Conservation (phyloP, 1,284 basidiomycete species). For the Ceratobasidium sp. region DNA sequence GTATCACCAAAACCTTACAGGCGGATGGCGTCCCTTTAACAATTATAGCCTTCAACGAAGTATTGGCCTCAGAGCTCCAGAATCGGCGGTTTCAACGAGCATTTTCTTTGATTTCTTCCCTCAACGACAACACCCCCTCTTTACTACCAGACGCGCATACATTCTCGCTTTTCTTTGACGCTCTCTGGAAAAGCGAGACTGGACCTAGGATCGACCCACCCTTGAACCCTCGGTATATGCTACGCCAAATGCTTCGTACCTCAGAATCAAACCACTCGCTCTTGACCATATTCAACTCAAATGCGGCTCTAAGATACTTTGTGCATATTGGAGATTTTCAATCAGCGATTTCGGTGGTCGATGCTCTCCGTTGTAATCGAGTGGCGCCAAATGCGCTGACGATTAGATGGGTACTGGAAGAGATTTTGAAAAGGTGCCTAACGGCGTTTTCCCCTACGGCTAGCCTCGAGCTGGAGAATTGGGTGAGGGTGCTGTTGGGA, state of each 20-base stretch:
- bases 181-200: conserved; percentile 39
- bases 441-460: conserved; percentile 27
- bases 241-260: neutral
- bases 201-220: conserved; percentile 6
- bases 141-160: conserved; percentile 26
- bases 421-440: conserved; percentile 30
- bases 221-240: neutral
- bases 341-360: conserved; percentile 2
- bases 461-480: conserved; percentile 15
- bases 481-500: conserved; percentile 17
- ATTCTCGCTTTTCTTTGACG: conserved; percentile 35
- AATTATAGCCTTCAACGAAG: conserved; percentile 17
- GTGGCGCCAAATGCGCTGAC: conserved; percentile 35
- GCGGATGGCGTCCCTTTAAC: conserved; percentile 14
- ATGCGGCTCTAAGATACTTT: conserved; percentile 29
- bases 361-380: neutral
- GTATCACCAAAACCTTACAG: conserved; percentile 23
- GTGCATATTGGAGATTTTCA: conserved; percentile 24
- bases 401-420: conserved; percentile 34
- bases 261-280: neutral
- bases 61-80: conserved; percentile 15
- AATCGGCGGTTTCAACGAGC: conserved; percentile 24
- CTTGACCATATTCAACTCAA: conserved; percentile 11
- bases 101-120: conserved; percentile 5
- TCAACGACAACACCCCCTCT: neutral